Base-by-base conservation (phyloP, 495 filamentous ascomycete genomes). In the Hypoxylon subgilvum region DNA sequence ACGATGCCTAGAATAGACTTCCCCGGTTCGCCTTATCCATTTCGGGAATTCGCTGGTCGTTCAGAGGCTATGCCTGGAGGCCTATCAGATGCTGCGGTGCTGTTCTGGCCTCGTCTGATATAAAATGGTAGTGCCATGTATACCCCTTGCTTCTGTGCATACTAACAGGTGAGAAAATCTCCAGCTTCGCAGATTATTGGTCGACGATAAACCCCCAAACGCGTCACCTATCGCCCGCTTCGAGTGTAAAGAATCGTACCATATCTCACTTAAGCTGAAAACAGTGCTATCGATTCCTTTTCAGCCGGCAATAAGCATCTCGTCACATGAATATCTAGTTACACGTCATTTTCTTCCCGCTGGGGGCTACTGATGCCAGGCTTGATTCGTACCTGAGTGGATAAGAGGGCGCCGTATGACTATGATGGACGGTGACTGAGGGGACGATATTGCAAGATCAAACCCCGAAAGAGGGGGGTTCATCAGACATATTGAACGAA, bases 1-100 rank as follows among this genome's bases (percentile, higher is more conserved):
- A 59, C 54, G 50, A 59, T 59, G 42, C 61, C 61, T 59, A 64
- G 48, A 52, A 64, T 10, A 64, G 61, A 51, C 40, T 19, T 30
- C 34, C 41, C 54, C 50, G 49, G 50, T 51, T 50, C 27, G 49
- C 46, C 54, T 46, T 51, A 39, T 59, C 61, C 61, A 44, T 64
- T 64, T 64, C 41, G 38, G 61, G 61, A 58, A 64, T 17, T 21
- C 45, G 43, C n/a, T 57, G 45, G 49, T 49, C 41, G 22, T 54
- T 51, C 45, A 50, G 50, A 32, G 45, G 54, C 38, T 46, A 19
- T 36, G 17, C 16, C 25, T 44, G 50, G 61, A 55, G 39, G 35
- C 54, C 61, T 64, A 55, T 59, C 31, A 52, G 43, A 39, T 6
- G 32, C 19, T 27, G 49, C 16, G 38, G 23, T 32, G 36, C 48